Evolutionary conservation across 2,329 filamentous ascomycete genomes (phyloP), one percentile per base, ranked within the genome.

Genomic region (Pseudocercospora musae): DNA sequence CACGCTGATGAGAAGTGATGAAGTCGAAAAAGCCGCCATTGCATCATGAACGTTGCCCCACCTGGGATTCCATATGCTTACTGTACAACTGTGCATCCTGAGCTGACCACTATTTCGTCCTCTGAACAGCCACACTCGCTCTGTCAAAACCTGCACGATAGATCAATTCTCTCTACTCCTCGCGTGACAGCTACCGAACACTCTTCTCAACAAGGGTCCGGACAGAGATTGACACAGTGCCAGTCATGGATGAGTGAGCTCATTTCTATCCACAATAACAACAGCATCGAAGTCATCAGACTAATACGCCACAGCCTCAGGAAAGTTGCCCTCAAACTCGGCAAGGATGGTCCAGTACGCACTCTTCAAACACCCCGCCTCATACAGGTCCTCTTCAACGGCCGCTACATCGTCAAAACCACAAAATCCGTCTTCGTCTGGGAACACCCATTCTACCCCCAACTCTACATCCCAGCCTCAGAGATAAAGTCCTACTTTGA

Each of bases 371-470:
- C 75, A 1, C 66, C 68, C 2, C 70, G 75, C 23, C 66, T 71
- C 9, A 67, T 78, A 31, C 70, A 74, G 44, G 58, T 74, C 37
- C 67, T 76, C 23, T 71, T 72, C 69, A 70, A 70, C 58, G 71
- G 71, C 57, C 48, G 53, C 20, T 77, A 73, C 67, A 72, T 78
- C 49, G 63, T 73, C 62, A 67, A 72, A 46, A 77, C 74, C 9
- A 76, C 72, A 10, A 53, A 62, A 21, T 73, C 75, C 13, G 33
- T 66, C 15, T 73, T 72, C 62, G 75, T 77, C 18, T 78, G 75
- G 75, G 75, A 78, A 67, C 81, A 84, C 62, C 75, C 78, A 1
- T 78, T 72, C 59, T 84, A 82, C 67, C 68, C 70, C 1, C 69
- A 82, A 25, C 78, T 72, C 64, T 76, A 75, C 68, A 54, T 76